These are phyloP conservation scores for Malus hybrid DNA, from an alignment of 331 rosid species.

Conservation along the genomic window DNA sequence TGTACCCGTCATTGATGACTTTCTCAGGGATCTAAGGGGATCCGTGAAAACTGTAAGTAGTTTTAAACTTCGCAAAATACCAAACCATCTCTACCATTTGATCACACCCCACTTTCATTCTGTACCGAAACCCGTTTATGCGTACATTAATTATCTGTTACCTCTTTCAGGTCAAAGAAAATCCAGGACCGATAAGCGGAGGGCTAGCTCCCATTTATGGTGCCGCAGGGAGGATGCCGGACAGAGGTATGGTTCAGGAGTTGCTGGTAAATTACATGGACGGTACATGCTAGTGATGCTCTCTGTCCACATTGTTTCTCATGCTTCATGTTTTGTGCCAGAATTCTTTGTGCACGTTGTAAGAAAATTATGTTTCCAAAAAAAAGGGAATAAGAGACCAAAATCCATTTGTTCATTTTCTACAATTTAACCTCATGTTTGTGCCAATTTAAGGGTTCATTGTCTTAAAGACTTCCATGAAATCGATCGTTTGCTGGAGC, in stretches of 20 bases:
- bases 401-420: not conserved
- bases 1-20: slow-evolving; percentile 56
- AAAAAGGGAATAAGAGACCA: not conserved
- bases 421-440: not conserved
- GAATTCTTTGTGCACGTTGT: not conserved
- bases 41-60: slow-evolving; percentile 73
- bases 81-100: not conserved
- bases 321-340: not conserved
- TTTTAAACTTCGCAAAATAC: not conserved
- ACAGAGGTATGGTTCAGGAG: slow-evolving; percentile 77
- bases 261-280: slow-evolving; percentile 89
- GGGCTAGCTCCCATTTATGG: slow-evolving; percentile 97
- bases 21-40: slow-evolving; percentile 61
- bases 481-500: not conserved
- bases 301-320: not conserved
- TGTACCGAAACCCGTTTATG: not conserved
- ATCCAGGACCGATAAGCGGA: slow-evolving; percentile 88
- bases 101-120: not conserved
- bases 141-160: not conserved
- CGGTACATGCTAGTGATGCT: slow-evolving; percentile 52
- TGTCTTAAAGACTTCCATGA: not conserved
- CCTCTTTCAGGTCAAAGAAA: slow-evolving; percentile 66
- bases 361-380: not conserved
- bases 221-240: slow-evolving; percentile 97
- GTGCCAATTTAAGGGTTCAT: not conserved